Percentiles rank a stretch among this genome's conserved stretches.
Evolutionary conservation across 176 grass and related monocot species (phyloP).

Genomic region (Pharus latifolius): DNA sequence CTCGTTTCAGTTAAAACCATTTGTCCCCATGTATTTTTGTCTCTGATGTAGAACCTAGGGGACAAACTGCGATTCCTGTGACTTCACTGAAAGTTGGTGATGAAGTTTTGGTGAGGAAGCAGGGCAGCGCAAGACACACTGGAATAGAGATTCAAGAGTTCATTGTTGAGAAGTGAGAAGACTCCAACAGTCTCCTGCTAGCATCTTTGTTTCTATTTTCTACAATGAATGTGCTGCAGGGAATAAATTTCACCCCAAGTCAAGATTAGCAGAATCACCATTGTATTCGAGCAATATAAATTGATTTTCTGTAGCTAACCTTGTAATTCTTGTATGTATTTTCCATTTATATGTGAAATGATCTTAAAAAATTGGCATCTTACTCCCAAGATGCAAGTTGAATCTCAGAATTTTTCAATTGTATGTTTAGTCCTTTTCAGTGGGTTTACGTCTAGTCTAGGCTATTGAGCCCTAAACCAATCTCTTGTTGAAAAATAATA

Average conservation of each 20-base stretch:
- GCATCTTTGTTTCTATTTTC: background rate
- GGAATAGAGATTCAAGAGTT: slow-evolving; percentile 94
- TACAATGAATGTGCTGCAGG: background rate
- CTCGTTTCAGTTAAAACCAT: background rate
- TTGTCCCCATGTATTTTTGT: background rate
- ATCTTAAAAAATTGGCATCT: background rate
- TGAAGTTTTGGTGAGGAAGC: slow-evolving; percentile 64
- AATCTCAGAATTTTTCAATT: background rate
- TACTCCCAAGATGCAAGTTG: background rate
- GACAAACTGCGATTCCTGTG: slow-evolving; percentile 58
- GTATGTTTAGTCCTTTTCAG: background rate
- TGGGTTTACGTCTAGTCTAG: background rate
- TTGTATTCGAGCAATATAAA: background rate
- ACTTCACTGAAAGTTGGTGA: slow-evolving; percentile 81
- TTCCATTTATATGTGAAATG: background rate
- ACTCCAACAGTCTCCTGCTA: background rate
- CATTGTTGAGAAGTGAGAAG: slow-evolving; percentile 74
- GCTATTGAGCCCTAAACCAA: background rate
- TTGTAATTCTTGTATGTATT: background rate
- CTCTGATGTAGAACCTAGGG: slow-evolving; percentile 15
- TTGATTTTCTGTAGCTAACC: background rate
- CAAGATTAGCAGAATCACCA: background rate
- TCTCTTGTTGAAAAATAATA: background rate
- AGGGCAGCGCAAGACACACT: slow-evolving; percentile 75
- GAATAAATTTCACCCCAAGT: background rate